Evolutionary conservation across 106 monocot species (phyloP).

Genomic region (Agapanthus africanus): DNA sequence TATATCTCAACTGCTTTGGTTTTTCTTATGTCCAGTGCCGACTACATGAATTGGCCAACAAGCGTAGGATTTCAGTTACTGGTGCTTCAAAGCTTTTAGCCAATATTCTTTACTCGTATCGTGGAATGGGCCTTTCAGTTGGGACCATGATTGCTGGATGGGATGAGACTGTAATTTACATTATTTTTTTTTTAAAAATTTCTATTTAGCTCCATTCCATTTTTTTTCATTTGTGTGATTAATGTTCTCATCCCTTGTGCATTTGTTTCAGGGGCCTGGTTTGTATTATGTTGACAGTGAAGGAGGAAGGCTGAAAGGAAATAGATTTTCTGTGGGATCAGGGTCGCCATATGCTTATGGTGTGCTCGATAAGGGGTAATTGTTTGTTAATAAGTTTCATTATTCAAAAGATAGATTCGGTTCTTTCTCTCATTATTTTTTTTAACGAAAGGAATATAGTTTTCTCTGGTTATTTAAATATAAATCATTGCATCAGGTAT

Average conservation of each 20-base stretch:
- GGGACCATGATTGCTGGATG: conserved; percentile 77
- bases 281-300: conserved; percentile 64
- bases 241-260: no score
- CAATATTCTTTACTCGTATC: conserved; percentile 56
- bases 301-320: conserved; percentile 65
- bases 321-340: conserved; percentile 56
- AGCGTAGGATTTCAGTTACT: conserved; percentile 62
- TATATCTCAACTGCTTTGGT: not conserved
- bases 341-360: conserved; percentile 75
- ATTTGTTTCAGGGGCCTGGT: conserved; percentile 36
- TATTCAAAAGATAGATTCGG: no score
- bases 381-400: not conserved
- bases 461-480: no score
- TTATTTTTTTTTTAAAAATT: no score
- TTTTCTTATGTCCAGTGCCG: conserved; percentile 32
- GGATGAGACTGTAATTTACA: conserved; percentile 61
- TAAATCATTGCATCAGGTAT: conserved; percentile 33
- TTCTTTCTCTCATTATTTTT: no score
- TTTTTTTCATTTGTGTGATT: no score
- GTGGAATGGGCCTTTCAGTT: conserved; percentile 64
- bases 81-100: conserved; percentile 65
- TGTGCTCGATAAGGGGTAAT: conserved; percentile 54
- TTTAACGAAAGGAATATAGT: no score
- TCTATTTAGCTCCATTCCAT: no score
- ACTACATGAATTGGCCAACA: conserved; percentile 62